Percentiles rank a stretch among this genome's conserved stretches.
phyloP scores from a whole-genome alignment of 208 protist species.

The Porcisia deanei region DNA sequence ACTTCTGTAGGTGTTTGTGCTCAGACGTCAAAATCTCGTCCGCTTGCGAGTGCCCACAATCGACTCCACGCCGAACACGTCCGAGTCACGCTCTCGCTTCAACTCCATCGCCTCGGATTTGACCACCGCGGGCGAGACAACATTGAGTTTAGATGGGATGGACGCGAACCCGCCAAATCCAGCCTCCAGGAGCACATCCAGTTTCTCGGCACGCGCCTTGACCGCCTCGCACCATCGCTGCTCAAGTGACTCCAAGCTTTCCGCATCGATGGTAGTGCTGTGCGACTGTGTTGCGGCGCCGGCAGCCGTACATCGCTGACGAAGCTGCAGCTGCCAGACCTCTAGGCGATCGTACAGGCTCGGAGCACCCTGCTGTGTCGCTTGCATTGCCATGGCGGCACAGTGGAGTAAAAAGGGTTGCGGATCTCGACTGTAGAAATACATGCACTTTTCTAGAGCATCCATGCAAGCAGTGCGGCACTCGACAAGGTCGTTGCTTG shows the following conservation, averaged over 20 bases:
- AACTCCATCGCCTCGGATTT: conserved; percentile 25
- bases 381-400: conserved; percentile 23
- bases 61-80: conserved; percentile 62
- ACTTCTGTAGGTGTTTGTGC: no score
- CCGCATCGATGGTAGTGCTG: neutral
- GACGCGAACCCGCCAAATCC: conserved; percentile 27
- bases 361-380: neutral
- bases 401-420: conserved; percentile 67
- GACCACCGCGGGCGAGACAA: conserved; percentile 4
- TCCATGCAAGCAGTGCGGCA: conserved; percentile 55
- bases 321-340: conserved; percentile 51
- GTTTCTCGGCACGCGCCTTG: conserved; percentile 9
- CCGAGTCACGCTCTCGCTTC: conserved; percentile 56
- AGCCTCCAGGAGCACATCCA: conserved; percentile 29
- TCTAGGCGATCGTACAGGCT: conserved; percentile 27
- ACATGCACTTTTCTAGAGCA: conserved; percentile 74
- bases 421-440: conserved; percentile 84
- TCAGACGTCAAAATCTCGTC: conserved; percentile 8
- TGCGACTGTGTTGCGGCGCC: neutral
- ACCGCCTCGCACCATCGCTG: conserved; percentile 19
- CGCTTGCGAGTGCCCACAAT: conserved; percentile 42
- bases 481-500: conserved; percentile 35
- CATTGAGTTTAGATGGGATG: conserved; percentile 21
- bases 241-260: conserved; percentile 7
- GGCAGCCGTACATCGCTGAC: conserved; percentile 31